These are phyloP conservation scores for Parmales sp. DNA, from an alignment of 108 stramenopile species.

Conservation along the genomic window DNA sequence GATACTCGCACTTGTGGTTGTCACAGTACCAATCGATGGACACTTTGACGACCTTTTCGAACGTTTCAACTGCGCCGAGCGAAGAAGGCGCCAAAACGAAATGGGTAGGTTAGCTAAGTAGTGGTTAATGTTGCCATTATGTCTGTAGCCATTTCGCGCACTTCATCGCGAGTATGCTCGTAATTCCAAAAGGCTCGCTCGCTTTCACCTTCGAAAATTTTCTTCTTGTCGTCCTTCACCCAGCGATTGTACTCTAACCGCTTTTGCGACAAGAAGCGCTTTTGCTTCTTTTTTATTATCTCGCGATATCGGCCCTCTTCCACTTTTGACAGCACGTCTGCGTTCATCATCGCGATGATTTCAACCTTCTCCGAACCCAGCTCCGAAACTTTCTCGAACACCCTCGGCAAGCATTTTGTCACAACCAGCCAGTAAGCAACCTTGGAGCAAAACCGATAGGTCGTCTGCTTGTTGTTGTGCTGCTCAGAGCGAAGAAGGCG, in stretches of 20 bases:
- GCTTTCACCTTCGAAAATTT: neutral
- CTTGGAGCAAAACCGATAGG: neutral
- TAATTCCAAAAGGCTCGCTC: no score
- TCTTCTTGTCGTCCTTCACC: constrained; percentile 9
- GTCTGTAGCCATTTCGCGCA: no score
- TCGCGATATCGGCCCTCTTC: neutral
- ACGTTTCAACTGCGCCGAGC: neutral
- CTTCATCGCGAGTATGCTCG: no score
- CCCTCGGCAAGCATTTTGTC: neutral
- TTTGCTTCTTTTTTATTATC: neutral
- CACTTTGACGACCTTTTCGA: neutral
- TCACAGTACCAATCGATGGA: constrained; percentile 8
- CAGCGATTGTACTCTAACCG: neutral
- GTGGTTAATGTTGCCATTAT: no score
- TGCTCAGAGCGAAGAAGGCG: no score
- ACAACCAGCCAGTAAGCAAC: neutral
- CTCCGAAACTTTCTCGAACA: neutral
- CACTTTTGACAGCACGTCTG: neutral
- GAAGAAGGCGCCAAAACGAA: no score
- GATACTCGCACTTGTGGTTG: constrained; percentile 5
- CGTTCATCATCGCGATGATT: neutral
- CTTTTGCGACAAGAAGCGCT: neutral
- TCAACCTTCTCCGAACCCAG: neutral
- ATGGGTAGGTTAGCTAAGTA: no score
- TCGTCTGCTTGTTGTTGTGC: neutral